A percentile compares a stretch with the other conserved stretches of the same genome.
Evolutionary conservation across 2,329 filamentous ascomycete species (phyloP).

Genomic region (Aspergillus puulaauensis): DNA sequence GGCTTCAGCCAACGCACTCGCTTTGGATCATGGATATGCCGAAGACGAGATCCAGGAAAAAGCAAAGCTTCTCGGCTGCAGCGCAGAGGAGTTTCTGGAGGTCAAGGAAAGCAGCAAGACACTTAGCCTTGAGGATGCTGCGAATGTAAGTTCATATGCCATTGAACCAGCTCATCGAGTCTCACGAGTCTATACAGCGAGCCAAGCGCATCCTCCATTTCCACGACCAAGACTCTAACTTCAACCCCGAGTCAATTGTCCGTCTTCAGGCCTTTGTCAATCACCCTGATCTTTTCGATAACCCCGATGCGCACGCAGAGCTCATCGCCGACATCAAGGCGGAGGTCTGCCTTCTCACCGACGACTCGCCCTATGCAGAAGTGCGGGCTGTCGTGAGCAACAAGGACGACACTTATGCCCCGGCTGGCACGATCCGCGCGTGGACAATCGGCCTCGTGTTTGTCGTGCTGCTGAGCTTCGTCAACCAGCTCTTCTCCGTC

Average conservation of each 20-base stretch:
- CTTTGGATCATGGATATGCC: background rate
- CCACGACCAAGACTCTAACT: slow-evolving; percentile 5
- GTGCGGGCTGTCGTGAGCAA: slow-evolving; percentile 18
- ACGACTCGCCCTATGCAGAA: slow-evolving; percentile 17
- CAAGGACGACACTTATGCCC: slow-evolving; percentile 16
- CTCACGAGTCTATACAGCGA: background rate
- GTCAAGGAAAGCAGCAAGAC: background rate
- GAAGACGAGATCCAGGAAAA: background rate
- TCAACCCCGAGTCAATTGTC: background rate
- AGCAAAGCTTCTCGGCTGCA: background rate
- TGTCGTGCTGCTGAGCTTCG: slow-evolving; percentile 12
- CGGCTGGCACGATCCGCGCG: slow-evolving; percentile 29
- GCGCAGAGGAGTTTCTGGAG: background rate
- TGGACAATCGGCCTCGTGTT: slow-evolving; percentile 44
- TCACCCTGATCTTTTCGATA: slow-evolving; percentile 1
- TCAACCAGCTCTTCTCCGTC: slow-evolving; percentile 20
- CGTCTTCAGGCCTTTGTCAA: background rate
- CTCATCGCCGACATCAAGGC: background rate
- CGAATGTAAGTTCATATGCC: background rate
- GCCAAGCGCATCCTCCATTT: slow-evolving; percentile 2
- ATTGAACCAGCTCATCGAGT: background rate
- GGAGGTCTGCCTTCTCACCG: background rate
- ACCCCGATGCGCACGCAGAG: background rate
- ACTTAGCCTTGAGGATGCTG: background rate
- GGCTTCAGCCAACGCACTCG: background rate